Percentiles rank a stretch among this genome's conserved stretches.
Conservation (phyloP, 805 yeast genomes). For the Grigorovia jiainica region DNA sequence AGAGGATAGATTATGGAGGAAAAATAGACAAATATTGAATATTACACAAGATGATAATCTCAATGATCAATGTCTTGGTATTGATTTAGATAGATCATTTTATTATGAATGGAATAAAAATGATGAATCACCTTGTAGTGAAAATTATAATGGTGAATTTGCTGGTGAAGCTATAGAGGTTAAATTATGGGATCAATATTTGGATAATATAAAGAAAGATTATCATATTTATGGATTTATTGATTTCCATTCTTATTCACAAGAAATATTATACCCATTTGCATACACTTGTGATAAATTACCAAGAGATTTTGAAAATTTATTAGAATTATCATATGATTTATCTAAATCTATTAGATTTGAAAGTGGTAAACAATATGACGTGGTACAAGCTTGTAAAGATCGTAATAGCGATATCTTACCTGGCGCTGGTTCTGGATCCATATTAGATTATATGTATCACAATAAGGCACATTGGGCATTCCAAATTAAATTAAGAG, state of each 20-base stretch:
- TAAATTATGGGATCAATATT: conserved; percentile 36
- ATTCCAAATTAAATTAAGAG: conserved; percentile 71
- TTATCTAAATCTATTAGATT: conserved; percentile 62
- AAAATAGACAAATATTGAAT: conserved; percentile 59
- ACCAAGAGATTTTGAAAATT: conserved; percentile 75
- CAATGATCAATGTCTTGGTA: conserved; percentile 61
- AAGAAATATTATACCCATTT: conserved; percentile 73
- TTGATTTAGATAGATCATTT: conserved; percentile 81
- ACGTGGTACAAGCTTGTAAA: conserved; percentile 68
- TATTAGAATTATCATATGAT: conserved; percentile 75
- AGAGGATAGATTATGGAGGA: conserved; percentile 76
- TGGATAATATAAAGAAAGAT: conserved; percentile 31
- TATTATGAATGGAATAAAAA: conserved; percentile 59
- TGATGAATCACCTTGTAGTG: conserved; percentile 67
- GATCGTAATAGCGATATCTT: conserved; percentile 66
- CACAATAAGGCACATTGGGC: conserved; percentile 79
- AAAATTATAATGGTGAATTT: conserved; percentile 67
- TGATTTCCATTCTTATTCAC: conserved; percentile 80
- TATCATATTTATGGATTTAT: conserved; percentile 54
- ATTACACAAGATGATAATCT: too few species aligned
- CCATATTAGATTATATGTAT: conserved; percentile 76
- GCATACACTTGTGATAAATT: conserved; percentile 65
- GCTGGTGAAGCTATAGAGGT: conserved; percentile 63
- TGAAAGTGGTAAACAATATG: conserved; percentile 53
- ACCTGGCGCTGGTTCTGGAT: conserved; percentile 72